phyloP scores from a whole-genome alignment of 495 filamentous ascomycete genomes.

The Ramalina peruviana region DNA sequence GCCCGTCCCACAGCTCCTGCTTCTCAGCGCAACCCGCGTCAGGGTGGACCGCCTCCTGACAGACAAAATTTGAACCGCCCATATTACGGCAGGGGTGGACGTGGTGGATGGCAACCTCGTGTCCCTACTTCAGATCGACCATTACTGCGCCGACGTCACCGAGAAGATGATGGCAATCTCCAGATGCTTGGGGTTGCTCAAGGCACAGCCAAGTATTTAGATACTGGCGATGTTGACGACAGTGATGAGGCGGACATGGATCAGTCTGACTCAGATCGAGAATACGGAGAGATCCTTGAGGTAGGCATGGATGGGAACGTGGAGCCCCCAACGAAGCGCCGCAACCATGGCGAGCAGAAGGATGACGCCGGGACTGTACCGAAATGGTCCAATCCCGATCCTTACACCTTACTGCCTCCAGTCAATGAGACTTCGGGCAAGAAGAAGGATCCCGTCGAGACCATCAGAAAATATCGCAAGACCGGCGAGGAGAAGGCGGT shows the following conservation, averaged over 20 bases:
- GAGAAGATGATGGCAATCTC: constrained; percentile 23
- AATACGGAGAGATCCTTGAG: constrained; percentile 20
- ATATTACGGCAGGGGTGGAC: neutral
- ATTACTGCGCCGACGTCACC: constrained; percentile 25
- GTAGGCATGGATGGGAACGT: constrained; percentile 1
- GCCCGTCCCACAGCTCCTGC: neutral
- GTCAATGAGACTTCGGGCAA: constrained; percentile 49
- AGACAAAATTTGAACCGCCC: constrained; percentile 7
- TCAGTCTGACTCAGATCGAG: constrained; percentile 32
- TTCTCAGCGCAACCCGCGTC: neutral
- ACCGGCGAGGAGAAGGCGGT: constrained; percentile 23
- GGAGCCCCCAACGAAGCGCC: constrained; percentile 34
- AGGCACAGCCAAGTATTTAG: constrained; percentile 25
- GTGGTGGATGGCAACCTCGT: constrained; percentile 15
- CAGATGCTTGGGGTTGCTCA: constrained; percentile 18
- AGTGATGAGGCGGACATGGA: constrained; percentile 63
- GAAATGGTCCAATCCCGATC: constrained; percentile 89
- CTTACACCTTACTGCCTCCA: constrained; percentile 71
- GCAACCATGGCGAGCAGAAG: constrained; percentile 33
- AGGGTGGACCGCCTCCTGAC: neutral
- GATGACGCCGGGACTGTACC: constrained; percentile 36
- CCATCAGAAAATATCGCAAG: constrained; percentile 74
- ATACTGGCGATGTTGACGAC: constrained; percentile 50
- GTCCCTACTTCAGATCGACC: constrained; percentile 32
- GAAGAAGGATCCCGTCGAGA: constrained; percentile 68